These are phyloP conservation scores for Dactylellina cionopaga DNA, from an alignment of 2,329 filamentous ascomycete genomes.

Conservation along the genomic window DNA sequence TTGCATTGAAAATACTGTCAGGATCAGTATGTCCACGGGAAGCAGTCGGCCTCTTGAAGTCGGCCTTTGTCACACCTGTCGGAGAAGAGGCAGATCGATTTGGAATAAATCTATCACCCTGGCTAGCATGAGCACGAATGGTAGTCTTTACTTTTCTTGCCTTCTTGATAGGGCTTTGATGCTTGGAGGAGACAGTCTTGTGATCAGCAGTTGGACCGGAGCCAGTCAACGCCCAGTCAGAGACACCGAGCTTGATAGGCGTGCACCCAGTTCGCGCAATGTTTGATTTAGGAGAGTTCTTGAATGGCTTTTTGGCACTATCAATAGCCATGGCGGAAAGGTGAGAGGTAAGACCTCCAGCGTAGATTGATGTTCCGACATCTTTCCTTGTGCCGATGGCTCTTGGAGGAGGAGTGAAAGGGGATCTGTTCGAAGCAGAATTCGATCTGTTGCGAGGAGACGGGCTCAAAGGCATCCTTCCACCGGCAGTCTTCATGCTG, in stretches of 20 bases:
- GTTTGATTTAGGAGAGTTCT: constrained; percentile 87
- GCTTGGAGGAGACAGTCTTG: constrained; percentile 53
- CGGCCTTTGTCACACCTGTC: constrained; percentile 84
- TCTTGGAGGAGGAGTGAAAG: constrained; percentile 73
- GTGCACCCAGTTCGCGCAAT: constrained; percentile 77
- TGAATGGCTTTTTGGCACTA: constrained; percentile 66
- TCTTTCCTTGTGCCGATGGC: constrained; percentile 63
- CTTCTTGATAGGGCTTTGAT: constrained; percentile 68
- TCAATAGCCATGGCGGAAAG: constrained; percentile 38
- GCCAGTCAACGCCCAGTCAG: constrained; percentile 89
- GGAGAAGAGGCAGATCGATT: constrained; percentile 88
- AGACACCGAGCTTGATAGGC: constrained; percentile 86
- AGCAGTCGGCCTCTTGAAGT: constrained; percentile 69
- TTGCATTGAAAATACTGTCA: constrained; percentile 77
- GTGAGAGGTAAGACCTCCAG: constrained; percentile 65
- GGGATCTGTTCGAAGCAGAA: constrained; percentile 73
- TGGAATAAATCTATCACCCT: constrained; percentile 91
- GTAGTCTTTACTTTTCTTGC: constrained; percentile 76
- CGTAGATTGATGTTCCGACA: constrained; percentile 71
- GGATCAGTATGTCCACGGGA: constrained; percentile 67
- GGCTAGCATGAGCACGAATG: constrained; percentile 70
- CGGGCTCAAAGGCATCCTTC: constrained; percentile 91
- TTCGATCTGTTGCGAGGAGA: constrained; percentile 77
- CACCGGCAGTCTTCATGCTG: constrained; percentile 89
- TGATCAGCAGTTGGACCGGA: constrained; percentile 68